Percentiles rank a stretch among this genome's conserved stretches.
Evolutionary conservation across 768 basidiomycete genomes (phyloP).

Genomic region (Suillus tomentosus): DNA sequence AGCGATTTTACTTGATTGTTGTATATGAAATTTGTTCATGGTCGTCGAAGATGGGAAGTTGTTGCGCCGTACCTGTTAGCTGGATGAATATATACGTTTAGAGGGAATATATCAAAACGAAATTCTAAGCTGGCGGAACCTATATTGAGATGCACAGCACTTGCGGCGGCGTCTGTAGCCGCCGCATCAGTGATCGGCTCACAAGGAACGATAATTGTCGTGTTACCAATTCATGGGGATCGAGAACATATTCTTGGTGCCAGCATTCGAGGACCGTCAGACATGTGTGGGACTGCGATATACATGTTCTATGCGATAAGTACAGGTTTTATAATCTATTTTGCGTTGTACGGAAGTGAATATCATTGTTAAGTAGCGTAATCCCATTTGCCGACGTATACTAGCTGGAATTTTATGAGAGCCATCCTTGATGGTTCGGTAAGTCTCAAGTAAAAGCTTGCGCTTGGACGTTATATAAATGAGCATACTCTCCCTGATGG

Average conservation of each 20-base stretch:
- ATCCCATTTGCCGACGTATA: not conserved
- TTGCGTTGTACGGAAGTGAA: not conserved
- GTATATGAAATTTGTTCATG: too few species aligned
- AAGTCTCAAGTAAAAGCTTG: conserved; percentile 26
- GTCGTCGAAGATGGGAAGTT: too few species aligned
- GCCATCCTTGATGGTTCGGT: not conserved
- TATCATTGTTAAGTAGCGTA: not conserved
- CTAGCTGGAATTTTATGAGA: too few species aligned
- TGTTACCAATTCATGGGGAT: not conserved
- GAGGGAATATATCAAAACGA: too few species aligned
- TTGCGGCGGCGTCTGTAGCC: too few species aligned
- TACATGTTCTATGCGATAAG: not conserved
- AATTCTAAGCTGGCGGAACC: too few species aligned
- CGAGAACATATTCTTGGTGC: not conserved
- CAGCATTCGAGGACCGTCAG: not conserved
- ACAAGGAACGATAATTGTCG: too few species aligned
- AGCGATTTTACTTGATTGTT: too few species aligned
- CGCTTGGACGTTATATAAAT: conserved; percentile 36
- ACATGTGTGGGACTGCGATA: not conserved
- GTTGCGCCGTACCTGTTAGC: too few species aligned
- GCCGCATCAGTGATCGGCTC: too few species aligned
- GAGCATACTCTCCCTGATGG: conserved; percentile 34
- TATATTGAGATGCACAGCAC: too few species aligned
- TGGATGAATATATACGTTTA: too few species aligned
- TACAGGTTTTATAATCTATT: not conserved